phyloP scores from a whole-genome alignment of 169 alveolate species.

The Toxoplasma gondii region DNA sequence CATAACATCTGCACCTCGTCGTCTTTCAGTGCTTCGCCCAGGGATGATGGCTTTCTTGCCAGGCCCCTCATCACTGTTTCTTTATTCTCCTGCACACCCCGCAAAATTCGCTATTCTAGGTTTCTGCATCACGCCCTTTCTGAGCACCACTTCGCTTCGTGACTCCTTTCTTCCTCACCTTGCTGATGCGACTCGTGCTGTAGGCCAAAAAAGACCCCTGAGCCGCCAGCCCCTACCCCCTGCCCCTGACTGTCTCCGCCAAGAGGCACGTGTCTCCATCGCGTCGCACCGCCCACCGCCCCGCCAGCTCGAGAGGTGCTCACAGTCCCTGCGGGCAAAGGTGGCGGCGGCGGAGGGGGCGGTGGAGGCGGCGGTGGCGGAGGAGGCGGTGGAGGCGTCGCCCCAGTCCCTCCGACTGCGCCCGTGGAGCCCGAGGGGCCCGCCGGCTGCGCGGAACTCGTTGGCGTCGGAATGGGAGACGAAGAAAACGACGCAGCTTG shows the following conservation, averaged over 20 bases:
- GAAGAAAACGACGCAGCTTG: background rate
- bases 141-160: background rate
- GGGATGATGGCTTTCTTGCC: too few relatives aligned
- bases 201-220: background rate
- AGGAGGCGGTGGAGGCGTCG: slow-evolving; percentile 7
- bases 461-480: background rate
- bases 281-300: background rate
- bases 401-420: background rate
- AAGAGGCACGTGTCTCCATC: background rate
- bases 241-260: background rate
- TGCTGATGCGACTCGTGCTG: background rate
- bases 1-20: too few relatives aligned
- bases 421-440: background rate
- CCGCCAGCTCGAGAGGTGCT: background rate
- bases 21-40: too few relatives aligned
- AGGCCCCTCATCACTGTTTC: too few relatives aligned
- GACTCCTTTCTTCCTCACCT: background rate
- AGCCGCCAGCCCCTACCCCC: background rate
- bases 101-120: too few relatives aligned
- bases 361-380: background rate
- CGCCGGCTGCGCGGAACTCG: background rate
- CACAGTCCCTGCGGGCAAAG: background rate
- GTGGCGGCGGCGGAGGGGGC: background rate
- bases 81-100: too few relatives aligned
- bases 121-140: too few relatives aligned